These are phyloP conservation scores for Mycena epipterygia DNA, from an alignment of 768 basidiomycete genomes.

Conservation along the genomic window DNA sequence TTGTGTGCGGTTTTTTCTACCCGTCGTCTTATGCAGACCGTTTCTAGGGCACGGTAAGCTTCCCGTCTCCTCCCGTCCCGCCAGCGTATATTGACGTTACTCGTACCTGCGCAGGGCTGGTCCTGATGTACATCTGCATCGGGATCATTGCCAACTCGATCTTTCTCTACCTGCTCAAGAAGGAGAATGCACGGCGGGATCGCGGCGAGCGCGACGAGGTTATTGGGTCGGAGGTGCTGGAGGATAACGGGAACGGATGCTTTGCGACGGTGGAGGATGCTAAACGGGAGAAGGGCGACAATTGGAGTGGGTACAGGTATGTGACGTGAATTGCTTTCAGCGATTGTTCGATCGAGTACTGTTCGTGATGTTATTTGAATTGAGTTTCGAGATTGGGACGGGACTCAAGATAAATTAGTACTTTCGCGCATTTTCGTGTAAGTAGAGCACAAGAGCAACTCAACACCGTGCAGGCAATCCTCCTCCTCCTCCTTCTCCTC, in stretches of 20 bases:
- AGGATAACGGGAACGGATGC: conserved; percentile 64
- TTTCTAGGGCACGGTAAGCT: conserved; percentile 68
- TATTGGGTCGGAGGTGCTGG: conserved; percentile 69
- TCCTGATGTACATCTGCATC: conserved; percentile 77
- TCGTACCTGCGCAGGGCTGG: conserved; percentile 55
- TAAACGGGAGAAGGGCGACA: conserved; percentile 72
- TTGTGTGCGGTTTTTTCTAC: too few relatives aligned
- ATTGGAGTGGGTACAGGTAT: conserved; percentile 86
- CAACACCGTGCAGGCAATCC: too few relatives aligned
- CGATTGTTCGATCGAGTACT: not conserved
- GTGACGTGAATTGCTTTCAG: conserved; percentile 51
- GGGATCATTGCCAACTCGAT: conserved; percentile 68
- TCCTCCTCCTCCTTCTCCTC: too few relatives aligned
- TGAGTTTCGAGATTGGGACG: too few relatives aligned
- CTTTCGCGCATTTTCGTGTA: too few relatives aligned
- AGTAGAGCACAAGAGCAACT: too few relatives aligned
- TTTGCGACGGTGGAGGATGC: conserved; percentile 70
- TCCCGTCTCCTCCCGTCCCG: too few relatives aligned
- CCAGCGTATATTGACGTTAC: not conserved
- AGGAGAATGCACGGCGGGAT: conserved; percentile 76
- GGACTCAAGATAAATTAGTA: too few relatives aligned
- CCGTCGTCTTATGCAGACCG: not conserved
- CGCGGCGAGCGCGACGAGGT: conserved; percentile 79
- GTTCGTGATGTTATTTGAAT: too few relatives aligned
- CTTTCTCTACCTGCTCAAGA: conserved; percentile 61